Evolutionary conservation across 208 protist species (phyloP).

Genomic region (Crithidia bombi): DNA sequence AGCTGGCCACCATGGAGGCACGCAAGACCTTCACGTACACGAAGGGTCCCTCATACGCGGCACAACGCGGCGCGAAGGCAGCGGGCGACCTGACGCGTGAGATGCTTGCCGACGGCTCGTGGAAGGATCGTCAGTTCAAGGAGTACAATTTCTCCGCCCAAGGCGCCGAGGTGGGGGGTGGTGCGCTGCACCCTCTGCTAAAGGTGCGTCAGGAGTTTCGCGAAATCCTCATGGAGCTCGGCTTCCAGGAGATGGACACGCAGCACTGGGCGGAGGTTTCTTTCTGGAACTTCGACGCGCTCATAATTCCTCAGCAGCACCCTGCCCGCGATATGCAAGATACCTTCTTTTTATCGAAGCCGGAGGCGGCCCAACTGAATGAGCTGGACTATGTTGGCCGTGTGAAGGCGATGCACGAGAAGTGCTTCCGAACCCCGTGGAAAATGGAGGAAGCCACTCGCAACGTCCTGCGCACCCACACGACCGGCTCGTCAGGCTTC

Average conservation of each 20-base stretch:
- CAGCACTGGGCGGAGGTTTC: slow-evolving; percentile 98
- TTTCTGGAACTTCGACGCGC: slow-evolving; percentile 99
- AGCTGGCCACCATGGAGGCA: slow-evolving; percentile 81
- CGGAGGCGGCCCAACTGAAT: slow-evolving; percentile 43
- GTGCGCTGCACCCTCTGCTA: slow-evolving; percentile 98
- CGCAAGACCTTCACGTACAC: slow-evolving; percentile 83
- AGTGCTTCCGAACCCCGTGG: slow-evolving; percentile 95
- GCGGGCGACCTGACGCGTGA: slow-evolving; percentile 94
- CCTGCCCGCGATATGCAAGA: slow-evolving; percentile 99
- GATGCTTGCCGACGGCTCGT: slow-evolving; percentile 95
- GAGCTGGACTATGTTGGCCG: slow-evolving; percentile 92
- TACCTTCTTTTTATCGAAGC: slow-evolving; percentile 99
- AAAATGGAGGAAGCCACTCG: slow-evolving; percentile 93
- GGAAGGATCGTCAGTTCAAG: slow-evolving; percentile 96
- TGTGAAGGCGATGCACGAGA: slow-evolving; percentile 95
- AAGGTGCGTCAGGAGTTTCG: slow-evolving; percentile 99
- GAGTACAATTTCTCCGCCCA: slow-evolving; percentile 96
- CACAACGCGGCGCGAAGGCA: slow-evolving; percentile 69
- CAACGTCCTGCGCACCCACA: slow-evolving; percentile 99
- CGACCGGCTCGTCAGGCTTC: slow-evolving; percentile 98
- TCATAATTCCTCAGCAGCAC: slow-evolving; percentile 99
- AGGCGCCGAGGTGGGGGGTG: slow-evolving; percentile 86
- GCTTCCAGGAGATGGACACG: slow-evolving; percentile 99
- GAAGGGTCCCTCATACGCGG: slow-evolving; percentile 82
- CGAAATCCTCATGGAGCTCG: slow-evolving; percentile 99